A percentile compares a stretch with the other conserved stretches of the same genome.
phyloP scores from a whole-genome alignment of 1,139 yeast genomes.

The Torulaspora pretoriensis region DNA sequence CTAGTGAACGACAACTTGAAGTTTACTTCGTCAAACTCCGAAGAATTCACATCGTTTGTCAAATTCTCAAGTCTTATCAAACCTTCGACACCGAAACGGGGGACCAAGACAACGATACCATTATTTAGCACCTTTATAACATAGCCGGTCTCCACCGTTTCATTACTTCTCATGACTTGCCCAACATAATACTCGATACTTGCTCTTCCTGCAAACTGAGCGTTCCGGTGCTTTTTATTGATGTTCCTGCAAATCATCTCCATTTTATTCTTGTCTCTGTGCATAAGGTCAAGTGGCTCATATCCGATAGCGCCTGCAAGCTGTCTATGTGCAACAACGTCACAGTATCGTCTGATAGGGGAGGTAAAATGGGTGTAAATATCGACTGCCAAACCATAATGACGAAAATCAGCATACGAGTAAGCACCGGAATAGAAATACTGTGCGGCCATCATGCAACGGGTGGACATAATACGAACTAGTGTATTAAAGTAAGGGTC shows the following conservation, averaged over 20 bases:
- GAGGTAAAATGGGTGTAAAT: constrained; percentile 98
- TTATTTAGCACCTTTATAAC: constrained; percentile 89
- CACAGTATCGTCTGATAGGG: constrained; percentile 97
- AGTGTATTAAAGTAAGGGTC: constrained; percentile 93
- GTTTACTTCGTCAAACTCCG: constrained; percentile 71
- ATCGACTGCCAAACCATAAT: constrained; percentile 95
- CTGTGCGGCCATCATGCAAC: constrained; percentile 99
- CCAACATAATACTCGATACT: constrained; percentile 97
- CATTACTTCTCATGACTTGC: constrained; percentile 80
- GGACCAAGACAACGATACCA: constrained; percentile 92
- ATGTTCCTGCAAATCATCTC: constrained; percentile 84
- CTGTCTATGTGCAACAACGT: constrained; percentile 95
- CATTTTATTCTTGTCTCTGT: constrained; percentile 87
- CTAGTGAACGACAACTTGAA: constrained; percentile 61
- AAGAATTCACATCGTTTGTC: constrained; percentile 58
- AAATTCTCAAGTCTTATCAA: constrained; percentile 76
- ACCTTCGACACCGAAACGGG: constrained; percentile 97
- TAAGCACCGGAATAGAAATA: constrained; percentile 92
- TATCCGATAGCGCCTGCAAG: constrained; percentile 95
- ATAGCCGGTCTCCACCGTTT: constrained; percentile 82
- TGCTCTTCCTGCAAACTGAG: constrained; percentile 98
- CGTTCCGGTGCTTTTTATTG: constrained; percentile 92
- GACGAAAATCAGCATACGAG: constrained; percentile 90
- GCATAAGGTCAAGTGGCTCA: constrained; percentile 75
- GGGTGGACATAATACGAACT: constrained; percentile 92